Conservation (phyloP, 2,329 filamentous ascomycete species). For the Fusarium camptoceras region DNA sequence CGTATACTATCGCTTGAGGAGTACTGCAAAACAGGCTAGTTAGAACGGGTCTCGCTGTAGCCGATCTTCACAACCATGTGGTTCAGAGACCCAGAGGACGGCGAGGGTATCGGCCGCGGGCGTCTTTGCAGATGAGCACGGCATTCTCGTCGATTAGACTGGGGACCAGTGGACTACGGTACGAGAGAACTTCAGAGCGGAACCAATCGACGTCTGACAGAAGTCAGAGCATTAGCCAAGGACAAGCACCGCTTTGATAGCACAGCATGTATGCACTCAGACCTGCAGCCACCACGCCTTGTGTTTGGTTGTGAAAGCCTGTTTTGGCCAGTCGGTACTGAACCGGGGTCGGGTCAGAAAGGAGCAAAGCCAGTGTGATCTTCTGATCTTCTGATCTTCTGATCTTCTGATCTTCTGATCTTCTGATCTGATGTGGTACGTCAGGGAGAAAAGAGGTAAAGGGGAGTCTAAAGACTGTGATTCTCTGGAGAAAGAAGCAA, state of each 20-base stretch:
- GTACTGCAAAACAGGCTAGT: conserved; percentile 1
- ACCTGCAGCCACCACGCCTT: conserved; percentile 35
- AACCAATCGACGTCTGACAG: conserved; percentile 33
- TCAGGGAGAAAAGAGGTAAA: background rate
- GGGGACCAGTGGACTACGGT: conserved; percentile 15
- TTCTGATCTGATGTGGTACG: background rate
- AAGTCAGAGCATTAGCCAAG: conserved; percentile 27
- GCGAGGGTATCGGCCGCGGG: conserved; percentile 20
- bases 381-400: too few relatives aligned
- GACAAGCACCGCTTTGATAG: conserved; percentile 19
- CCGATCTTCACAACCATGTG: conserved; percentile 32
- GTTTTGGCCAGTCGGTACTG: conserved; percentile 24
- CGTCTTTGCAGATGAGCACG: conserved; percentile 20
- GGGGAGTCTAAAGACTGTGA: conserved; percentile 1
- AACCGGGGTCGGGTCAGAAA: background rate
- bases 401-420: too few relatives aligned
- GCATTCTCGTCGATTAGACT: conserved; percentile 35
- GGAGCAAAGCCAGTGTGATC: background rate
- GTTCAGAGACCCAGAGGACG: conserved; percentile 15
- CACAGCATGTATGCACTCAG: conserved; percentile 35
- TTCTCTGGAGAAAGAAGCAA: conserved; percentile 10
- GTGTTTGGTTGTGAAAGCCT: conserved; percentile 41
- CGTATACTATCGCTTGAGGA: background rate
- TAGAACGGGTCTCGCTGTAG: conserved; percentile 22
- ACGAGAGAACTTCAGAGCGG: conserved; percentile 27